These are phyloP conservation scores for Mycena olivaceomarginata DNA, from an alignment of 768 basidiomycete species.

Conservation along the genomic window DNA sequence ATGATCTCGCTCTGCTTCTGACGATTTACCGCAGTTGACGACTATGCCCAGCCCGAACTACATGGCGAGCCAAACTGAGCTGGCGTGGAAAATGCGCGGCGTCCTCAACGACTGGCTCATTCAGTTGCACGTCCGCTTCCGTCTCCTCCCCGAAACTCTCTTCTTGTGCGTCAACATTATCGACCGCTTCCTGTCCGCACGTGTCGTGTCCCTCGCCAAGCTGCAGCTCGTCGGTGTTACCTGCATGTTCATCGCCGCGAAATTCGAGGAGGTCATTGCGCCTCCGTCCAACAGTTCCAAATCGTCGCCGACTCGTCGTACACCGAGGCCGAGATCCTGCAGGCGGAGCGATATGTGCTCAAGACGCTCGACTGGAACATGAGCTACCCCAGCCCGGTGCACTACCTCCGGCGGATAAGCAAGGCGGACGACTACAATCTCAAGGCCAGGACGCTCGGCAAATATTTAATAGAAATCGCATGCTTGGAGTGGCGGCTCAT, in stretches of 20 bases:
- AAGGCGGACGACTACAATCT: conserved; percentile 98
- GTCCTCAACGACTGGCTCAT: conserved; percentile 98
- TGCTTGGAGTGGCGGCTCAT: conserved; percentile 93
- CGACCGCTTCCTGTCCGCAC: conserved; percentile 86
- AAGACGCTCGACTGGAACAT: conserved; percentile 96
- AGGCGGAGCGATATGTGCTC: conserved; percentile 91
- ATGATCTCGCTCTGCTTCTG: conserved; percentile 20
- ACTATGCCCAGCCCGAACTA: conserved; percentile 96
- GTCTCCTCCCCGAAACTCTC: conserved; percentile 94
- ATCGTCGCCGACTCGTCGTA: conserved; percentile 91
- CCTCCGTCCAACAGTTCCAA: conserved; percentile 92
- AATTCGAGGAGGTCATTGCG: conserved; percentile 96
- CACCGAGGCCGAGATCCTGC: conserved; percentile 83
- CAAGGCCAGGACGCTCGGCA: conserved; percentile 92
- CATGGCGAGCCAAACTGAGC: conserved; percentile 95
- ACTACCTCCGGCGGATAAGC: conserved; percentile 93
- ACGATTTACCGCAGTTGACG: conserved; percentile 65
- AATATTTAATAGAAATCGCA: conserved; percentile 95
- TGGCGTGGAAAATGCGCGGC: conserved; percentile 97
- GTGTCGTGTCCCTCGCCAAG: conserved; percentile 91
- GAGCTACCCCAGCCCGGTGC: conserved; percentile 95
- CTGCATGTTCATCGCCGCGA: conserved; percentile 94
- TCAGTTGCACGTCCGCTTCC: conserved; percentile 95
- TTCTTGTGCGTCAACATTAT: conserved; percentile 97
- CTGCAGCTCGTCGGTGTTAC: conserved; percentile 97